A percentile compares a stretch with the other conserved stretches of the same genome.
phyloP scores from a whole-genome alignment of 495 filamentous ascomycete species.

The Arthonia radiata region DNA sequence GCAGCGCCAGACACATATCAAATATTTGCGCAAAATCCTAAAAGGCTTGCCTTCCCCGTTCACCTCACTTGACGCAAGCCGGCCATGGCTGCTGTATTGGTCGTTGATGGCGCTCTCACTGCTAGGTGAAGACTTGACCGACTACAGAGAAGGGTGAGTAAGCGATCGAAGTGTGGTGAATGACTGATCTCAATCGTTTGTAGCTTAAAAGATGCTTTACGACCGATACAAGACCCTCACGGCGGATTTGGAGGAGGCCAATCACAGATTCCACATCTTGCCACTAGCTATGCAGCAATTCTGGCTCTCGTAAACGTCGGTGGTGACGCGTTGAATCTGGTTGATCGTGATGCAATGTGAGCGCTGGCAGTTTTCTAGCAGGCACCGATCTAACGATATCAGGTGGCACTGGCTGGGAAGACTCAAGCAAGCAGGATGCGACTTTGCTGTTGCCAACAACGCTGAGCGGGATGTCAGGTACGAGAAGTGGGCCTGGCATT shows the following conservation, averaged over 20 bases:
- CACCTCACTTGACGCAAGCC: conserved; percentile 48
- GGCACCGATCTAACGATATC: conserved; percentile 1
- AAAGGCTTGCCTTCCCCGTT: conserved; percentile 38
- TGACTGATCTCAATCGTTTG: conserved; percentile 1
- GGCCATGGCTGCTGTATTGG: conserved; percentile 93
- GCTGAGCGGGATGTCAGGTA: conserved; percentile 86
- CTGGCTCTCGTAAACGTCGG: conserved; percentile 55
- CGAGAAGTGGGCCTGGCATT: conserved; percentile 1
- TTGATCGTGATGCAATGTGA: conserved; percentile 56
- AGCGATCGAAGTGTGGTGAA: conserved; percentile 1
- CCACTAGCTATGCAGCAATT: conserved; percentile 65
- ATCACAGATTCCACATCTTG: conserved; percentile 67
- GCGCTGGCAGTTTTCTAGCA: conserved; percentile 9
- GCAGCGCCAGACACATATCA: conserved; percentile 40
- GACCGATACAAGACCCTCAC: conserved; percentile 50
- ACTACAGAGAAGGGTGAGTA: conserved; percentile 37
- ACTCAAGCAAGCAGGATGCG: conserved; percentile 64
- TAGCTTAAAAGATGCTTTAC: conserved; percentile 44
- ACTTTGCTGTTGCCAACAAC: conserved; percentile 52
- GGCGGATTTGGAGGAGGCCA: conserved; percentile 92
- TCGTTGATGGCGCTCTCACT: conserved; percentile 42
- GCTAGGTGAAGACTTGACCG: conserved; percentile 49
- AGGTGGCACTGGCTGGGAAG: conserved; percentile 66
- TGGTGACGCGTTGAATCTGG: conserved; percentile 39
- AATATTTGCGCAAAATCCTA: conserved; percentile 47